phyloP scores from a whole-genome alignment of 805 yeast species.

The Phaffomyces thermotolerans region DNA sequence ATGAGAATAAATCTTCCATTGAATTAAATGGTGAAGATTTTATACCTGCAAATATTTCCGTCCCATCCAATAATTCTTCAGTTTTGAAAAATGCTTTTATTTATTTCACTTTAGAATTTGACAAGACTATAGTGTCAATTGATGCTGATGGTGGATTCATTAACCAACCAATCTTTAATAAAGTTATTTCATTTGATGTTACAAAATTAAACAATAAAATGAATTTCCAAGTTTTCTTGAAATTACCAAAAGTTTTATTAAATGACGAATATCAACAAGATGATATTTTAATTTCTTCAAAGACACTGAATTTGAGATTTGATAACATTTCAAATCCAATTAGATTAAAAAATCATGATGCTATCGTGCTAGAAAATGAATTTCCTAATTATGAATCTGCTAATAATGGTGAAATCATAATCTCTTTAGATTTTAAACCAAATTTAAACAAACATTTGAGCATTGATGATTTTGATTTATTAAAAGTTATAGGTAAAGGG shows the following conservation, averaged over 20 bases:
- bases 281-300: conserved; percentile 72
- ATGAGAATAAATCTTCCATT: conserved; percentile 20
- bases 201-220: conserved; percentile 53
- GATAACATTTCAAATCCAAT: conserved; percentile 40
- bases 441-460: conserved; percentile 59
- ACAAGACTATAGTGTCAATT: conserved; percentile 83
- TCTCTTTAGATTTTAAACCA: conserved; percentile 66
- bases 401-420: conserved; percentile 43
- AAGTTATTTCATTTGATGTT: conserved; percentile 87
- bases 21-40: conserved; percentile 5
- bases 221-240: conserved; percentile 69
- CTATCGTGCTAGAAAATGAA: conserved; percentile 34
- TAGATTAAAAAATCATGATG: conserved; percentile 63
- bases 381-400: conserved; percentile 10
- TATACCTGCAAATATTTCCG: conserved; percentile 48
- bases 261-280: conserved; percentile 3
- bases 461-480: conserved; percentile 85
- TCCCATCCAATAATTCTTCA: conserved; percentile 40
- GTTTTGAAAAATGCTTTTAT: conserved; percentile 54
- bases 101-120: conserved; percentile 87
- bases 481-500: conserved; percentile 96
- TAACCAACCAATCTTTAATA: conserved; percentile 74
- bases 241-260: conserved; percentile 59
- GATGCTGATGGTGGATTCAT: conserved; percentile 84
- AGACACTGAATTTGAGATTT: conserved; percentile 52